These are phyloP conservation scores for Gloeostereum incarnatum DNA, from an alignment of 768 basidiomycete species.

Conservation along the genomic window DNA sequence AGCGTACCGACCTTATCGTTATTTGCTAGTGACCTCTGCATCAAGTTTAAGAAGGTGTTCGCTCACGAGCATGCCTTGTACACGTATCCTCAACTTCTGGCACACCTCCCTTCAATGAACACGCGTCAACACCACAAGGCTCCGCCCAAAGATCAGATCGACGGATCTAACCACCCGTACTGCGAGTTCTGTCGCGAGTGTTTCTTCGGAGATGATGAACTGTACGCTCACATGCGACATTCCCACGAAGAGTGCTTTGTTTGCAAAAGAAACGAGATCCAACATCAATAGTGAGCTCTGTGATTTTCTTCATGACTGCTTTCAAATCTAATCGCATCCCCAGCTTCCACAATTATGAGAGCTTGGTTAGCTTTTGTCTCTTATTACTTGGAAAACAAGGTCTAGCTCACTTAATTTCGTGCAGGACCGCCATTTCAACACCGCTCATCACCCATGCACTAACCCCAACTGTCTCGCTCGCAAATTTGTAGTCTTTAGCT, in stretches of 20 bases:
- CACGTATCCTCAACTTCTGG: conserved; percentile 46
- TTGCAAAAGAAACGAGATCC: conserved; percentile 74
- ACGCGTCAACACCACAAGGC: conserved; percentile 16
- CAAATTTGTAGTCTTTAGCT: conserved; percentile 94
- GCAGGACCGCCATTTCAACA: conserved; percentile 48
- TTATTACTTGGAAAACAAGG: too few species aligned
- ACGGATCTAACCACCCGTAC: conserved; percentile 67
- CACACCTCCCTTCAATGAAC: conserved; percentile 53
- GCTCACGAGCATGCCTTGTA: conserved; percentile 91
- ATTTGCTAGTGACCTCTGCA: conserved; percentile 67
- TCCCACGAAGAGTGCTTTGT: conserved; percentile 95
- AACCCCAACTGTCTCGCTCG: conserved; percentile 66
- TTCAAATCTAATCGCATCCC: background rate
- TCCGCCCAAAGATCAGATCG: conserved; percentile 45
- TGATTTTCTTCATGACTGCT: background rate
- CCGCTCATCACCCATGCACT: conserved; percentile 70
- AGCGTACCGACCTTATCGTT: background rate
- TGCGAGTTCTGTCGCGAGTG: conserved; percentile 91
- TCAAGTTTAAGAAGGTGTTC: conserved; percentile 88
- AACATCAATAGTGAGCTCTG: conserved; percentile 75
- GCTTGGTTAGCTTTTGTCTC: conserved; percentile 38
- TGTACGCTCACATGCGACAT: conserved; percentile 91
- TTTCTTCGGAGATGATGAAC: conserved; percentile 87
- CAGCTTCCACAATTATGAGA: conserved; percentile 77
- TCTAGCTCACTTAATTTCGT: conserved; percentile 3